A percentile compares a stretch with the other conserved stretches of the same genome.
These are phyloP conservation scores for Halophytophthora batemanensis DNA, from an alignment of 352 stramenopile species.

Conservation along the genomic window DNA sequence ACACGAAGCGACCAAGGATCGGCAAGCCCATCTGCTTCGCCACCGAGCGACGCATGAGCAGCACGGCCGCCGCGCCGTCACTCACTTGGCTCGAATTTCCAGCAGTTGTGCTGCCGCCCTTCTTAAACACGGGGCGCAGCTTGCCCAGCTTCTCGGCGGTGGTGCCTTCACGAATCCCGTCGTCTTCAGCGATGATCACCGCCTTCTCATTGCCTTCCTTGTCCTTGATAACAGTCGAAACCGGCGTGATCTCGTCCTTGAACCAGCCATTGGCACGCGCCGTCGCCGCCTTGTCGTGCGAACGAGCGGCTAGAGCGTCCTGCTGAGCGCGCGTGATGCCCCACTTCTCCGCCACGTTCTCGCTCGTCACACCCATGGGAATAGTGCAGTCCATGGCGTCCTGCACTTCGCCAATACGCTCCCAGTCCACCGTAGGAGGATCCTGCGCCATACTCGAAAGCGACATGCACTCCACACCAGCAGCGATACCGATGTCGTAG, in stretches of 20 bases:
- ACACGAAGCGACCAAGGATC: conserved; percentile 85
- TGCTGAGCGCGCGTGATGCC: conserved; percentile 70
- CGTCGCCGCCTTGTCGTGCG: conserved; percentile 66
- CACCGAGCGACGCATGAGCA: conserved; percentile 82
- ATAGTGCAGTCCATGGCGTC: conserved; percentile 82
- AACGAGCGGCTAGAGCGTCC: conserved; percentile 74
- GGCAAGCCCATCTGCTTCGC: conserved; percentile 77
- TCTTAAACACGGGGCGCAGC: conserved; percentile 79
- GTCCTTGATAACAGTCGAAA: conserved; percentile 67
- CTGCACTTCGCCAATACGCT: conserved; percentile 43
- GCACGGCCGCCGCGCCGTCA: conserved; percentile 84
- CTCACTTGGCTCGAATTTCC: conserved; percentile 88
- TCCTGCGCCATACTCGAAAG: conserved; percentile 51
- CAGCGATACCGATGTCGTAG: conserved; percentile 85
- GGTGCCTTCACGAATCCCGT: conserved; percentile 66
- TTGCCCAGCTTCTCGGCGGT: conserved; percentile 66
- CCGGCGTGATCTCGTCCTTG: conserved; percentile 86
- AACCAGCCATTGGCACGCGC: conserved; percentile 85
- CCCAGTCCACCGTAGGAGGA: conserved; percentile 58
- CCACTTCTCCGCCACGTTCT: conserved; percentile 83
- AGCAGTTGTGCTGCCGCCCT: conserved; percentile 72
- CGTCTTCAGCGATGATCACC: conserved; percentile 72
- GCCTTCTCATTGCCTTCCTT: conserved; percentile 78
- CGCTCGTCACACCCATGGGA: conserved; percentile 85
- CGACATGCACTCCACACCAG: conserved; percentile 88